phyloP scores from a whole-genome alignment of 768 basidiomycete genomes.

The Tricholoma furcatifolium region DNA sequence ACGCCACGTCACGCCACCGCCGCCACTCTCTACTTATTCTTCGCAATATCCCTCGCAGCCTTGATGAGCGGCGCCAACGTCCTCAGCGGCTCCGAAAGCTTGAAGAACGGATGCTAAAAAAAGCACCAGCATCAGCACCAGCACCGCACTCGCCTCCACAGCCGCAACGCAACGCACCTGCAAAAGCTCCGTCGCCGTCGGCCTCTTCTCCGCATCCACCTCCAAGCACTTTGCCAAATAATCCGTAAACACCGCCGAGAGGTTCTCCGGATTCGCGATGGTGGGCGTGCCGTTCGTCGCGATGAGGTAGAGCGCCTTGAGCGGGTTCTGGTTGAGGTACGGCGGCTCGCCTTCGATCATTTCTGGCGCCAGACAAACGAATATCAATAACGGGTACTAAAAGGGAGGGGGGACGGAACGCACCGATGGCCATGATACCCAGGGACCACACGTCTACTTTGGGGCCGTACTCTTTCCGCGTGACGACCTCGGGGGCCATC shows the following conservation, averaged over 20 bases:
- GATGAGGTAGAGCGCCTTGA: constrained; percentile 96
- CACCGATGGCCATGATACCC: constrained; percentile 95
- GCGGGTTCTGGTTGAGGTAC: constrained; percentile 93
- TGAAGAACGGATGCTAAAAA: constrained; percentile 84
- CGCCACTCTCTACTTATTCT: constrained; percentile 46
- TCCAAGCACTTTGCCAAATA: constrained; percentile 88
- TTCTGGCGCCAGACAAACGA: constrained; percentile 46
- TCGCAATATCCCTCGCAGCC: constrained; percentile 84
- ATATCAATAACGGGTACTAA: constrained; percentile 1
- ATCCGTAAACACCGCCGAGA: constrained; percentile 79
- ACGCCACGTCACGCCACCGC: too few species aligned
- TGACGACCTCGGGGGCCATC: constrained; percentile 99
- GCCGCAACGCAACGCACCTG: too few species aligned
- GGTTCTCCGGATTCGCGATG: constrained; percentile 83
- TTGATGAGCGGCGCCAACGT: constrained; percentile 90
- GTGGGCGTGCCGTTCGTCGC: constrained; percentile 98
- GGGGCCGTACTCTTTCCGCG: constrained; percentile 95
- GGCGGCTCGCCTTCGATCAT: constrained; percentile 99
- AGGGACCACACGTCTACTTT: constrained; percentile 99
- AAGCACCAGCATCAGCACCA: background rate
- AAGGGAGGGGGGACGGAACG: constrained; percentile 20
- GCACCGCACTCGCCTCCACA: background rate
- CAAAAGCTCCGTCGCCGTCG: constrained; percentile 78
- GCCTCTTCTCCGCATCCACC: constrained; percentile 93
- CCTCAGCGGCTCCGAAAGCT: constrained; percentile 79